phyloP scores from a whole-genome alignment of 306 rosid genomes.

The Begonia peltatifolia region DNA sequence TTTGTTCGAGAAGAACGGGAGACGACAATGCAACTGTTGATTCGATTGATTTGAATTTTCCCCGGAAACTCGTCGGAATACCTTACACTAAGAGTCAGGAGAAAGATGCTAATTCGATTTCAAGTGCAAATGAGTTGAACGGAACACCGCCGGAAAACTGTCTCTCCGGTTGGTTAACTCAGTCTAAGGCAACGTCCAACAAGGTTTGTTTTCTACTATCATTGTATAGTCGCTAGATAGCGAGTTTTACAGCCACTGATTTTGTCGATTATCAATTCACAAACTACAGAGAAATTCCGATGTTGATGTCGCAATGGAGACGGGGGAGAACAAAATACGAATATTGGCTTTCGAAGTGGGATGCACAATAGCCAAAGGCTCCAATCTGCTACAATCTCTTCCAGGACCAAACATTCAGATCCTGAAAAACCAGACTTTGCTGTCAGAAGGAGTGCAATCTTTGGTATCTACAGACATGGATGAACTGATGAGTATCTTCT shows the following conservation, averaged over 20 bases:
- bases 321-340: constrained; percentile 48
- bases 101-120: constrained; percentile 11
- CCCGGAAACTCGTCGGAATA: constrained; percentile 21
- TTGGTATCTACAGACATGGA: constrained; percentile 60
- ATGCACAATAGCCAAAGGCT: constrained; percentile 66
- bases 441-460: constrained; percentile 51
- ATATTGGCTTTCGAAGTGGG: constrained; percentile 96
- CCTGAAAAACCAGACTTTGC: constrained; percentile 48
- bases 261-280: constrained; percentile 33
- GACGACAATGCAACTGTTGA: constrained; percentile 19
- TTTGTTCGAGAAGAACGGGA: constrained; percentile 48
- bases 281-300: constrained; percentile 24
- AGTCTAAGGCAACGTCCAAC: constrained; percentile 16
- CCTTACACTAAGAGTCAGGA: background rate
- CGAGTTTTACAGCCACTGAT: background rate
- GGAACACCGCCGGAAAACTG: background rate
- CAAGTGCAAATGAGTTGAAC: constrained; percentile 14
- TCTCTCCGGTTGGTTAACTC: background rate
- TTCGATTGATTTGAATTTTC: constrained; percentile 20
- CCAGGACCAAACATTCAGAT: constrained; percentile 58
- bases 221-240: too few species aligned
- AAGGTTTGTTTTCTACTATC: constrained; percentile 9
- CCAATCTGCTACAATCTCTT: constrained; percentile 53
- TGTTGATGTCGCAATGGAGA: constrained; percentile 18
- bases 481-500: constrained; percentile 57